Percentiles rank a stretch among this genome's conserved stretches.
phyloP scores from a whole-genome alignment of 1,139 yeast genomes.

The Tardiomyces depauwii region DNA sequence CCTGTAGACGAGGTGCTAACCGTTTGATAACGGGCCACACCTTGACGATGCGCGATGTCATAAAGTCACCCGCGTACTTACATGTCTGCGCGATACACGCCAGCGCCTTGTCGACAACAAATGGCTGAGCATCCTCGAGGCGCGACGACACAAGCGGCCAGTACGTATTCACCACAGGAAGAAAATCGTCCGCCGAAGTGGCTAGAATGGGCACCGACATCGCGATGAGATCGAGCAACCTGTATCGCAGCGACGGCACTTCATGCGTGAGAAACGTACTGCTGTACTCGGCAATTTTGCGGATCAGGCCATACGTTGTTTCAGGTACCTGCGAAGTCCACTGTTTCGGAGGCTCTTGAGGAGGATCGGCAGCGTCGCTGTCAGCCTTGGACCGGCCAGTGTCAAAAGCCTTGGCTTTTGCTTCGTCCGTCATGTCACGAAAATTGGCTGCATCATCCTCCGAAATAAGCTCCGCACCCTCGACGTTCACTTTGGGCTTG shows the following conservation, averaged over 20 bases:
- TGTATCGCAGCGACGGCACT: slow-evolving; percentile 43
- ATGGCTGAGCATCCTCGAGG: slow-evolving; percentile 18
- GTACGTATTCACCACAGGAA: slow-evolving; percentile 56
- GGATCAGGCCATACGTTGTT: slow-evolving; percentile 43
- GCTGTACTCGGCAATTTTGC: slow-evolving; percentile 57
- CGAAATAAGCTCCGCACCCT: slow-evolving; percentile 20
- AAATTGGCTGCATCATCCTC: slow-evolving; percentile 16
- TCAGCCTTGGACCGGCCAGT: slow-evolving; percentile 15
- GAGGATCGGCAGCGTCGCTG: slow-evolving; percentile 20
- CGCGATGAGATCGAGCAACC: slow-evolving; percentile 42
- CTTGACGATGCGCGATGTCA: slow-evolving; percentile 36
- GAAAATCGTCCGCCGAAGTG: slow-evolving; percentile 43
- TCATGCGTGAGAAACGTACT: slow-evolving; percentile 62
- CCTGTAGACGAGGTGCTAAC: slow-evolving; percentile 6
- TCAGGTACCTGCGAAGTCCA: slow-evolving; percentile 64
- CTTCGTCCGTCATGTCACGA: background rate
- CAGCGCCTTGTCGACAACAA: slow-evolving; percentile 30
- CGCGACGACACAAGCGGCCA: slow-evolving; percentile 46
- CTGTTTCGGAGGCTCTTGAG: slow-evolving; percentile 20
- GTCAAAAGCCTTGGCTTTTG: slow-evolving; percentile 11
- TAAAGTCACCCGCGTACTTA: slow-evolving; percentile 38
- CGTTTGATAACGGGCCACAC: slow-evolving; percentile 30
- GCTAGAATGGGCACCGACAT: slow-evolving; percentile 51
- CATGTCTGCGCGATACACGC: slow-evolving; percentile 31
- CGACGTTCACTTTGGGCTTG: slow-evolving; percentile 28